These are phyloP conservation scores for Sphaerobolus stellatus DNA, from an alignment of 1,284 basidiomycete species.

Conservation along the genomic window DNA sequence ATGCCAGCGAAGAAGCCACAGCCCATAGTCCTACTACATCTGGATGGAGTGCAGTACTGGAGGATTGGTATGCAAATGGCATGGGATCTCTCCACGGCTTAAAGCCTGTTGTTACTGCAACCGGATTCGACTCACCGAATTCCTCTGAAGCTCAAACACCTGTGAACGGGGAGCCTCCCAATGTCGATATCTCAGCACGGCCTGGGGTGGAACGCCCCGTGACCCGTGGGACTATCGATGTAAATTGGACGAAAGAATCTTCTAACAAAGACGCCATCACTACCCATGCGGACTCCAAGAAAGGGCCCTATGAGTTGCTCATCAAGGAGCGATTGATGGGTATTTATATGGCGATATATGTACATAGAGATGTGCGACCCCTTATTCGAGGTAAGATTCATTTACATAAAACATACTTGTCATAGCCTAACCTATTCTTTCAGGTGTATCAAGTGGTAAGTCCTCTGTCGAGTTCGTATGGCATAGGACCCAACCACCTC, in stretches of 20 bases:
- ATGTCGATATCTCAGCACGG: slow-evolving; percentile 12
- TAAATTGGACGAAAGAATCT: slow-evolving; percentile 25
- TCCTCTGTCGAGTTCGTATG: background rate
- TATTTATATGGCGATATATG: slow-evolving; percentile 73
- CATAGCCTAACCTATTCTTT: no score
- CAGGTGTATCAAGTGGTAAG: no score
- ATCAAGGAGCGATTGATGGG: slow-evolving; percentile 89
- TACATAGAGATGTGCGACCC: slow-evolving; percentile 62
- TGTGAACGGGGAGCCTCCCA: slow-evolving; percentile 12
- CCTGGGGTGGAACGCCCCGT: no score
- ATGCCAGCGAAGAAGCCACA: slow-evolving; percentile 16
- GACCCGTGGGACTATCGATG: slow-evolving; percentile 9
- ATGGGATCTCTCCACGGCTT: slow-evolving; percentile 21
- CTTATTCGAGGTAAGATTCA: slow-evolving; percentile 54
- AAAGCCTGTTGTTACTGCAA: slow-evolving; percentile 13
- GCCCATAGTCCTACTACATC: slow-evolving; percentile 26
- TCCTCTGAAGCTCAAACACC: slow-evolving; percentile 1
- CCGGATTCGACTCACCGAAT: background rate
- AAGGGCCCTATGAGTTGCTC: slow-evolving; percentile 76
- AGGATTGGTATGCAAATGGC: slow-evolving; percentile 68
- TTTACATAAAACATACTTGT: background rate
- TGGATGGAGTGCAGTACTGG: slow-evolving; percentile 73
- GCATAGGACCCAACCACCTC: background rate
- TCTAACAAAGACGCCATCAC: slow-evolving; percentile 38
- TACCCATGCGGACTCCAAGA: slow-evolving; percentile 41